Conservation (phyloP, 306 rosid genomes). For the Vigna radiata region DNA sequence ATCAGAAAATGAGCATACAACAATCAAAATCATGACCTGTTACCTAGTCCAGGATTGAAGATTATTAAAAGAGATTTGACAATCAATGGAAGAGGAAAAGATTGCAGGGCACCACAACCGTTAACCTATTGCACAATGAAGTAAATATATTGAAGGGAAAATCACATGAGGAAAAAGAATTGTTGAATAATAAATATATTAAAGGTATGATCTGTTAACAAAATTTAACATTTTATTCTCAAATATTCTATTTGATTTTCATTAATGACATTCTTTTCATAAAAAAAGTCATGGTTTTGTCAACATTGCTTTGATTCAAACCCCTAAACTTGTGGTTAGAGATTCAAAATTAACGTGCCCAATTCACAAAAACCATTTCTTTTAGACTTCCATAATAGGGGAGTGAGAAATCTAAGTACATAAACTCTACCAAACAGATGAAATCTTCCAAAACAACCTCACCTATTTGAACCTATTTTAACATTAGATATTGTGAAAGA, state of each 20-base stretch:
- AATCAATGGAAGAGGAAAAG: background rate
- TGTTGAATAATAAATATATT: no score
- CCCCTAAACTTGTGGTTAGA: no score
- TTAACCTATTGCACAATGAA: background rate
- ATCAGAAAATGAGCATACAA: background rate
- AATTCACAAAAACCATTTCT: background rate
- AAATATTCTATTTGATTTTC: no score
- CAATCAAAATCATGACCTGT: background rate
- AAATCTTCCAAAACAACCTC: slow-evolving; percentile 31
- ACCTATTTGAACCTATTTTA: slow-evolving; percentile 72
- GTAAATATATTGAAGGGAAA: background rate
- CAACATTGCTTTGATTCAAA: no score
- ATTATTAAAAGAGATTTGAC: background rate
- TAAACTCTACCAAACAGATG: slow-evolving; percentile 9
- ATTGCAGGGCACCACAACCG: background rate
- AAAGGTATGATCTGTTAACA: no score
- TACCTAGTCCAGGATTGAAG: background rate
- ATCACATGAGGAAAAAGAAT: no score
- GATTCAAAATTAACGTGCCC: no score
- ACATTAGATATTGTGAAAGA: slow-evolving; percentile 84
- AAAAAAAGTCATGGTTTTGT: no score
- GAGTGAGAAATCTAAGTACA: background rate
- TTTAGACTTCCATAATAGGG: background rate
- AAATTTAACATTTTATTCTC: no score
- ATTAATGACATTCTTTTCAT: no score